Evolutionary conservation across 2,329 filamentous ascomycete species (phyloP), one percentile per base, ranked within the genome.

Genomic region (Penicillium sp.): DNA sequence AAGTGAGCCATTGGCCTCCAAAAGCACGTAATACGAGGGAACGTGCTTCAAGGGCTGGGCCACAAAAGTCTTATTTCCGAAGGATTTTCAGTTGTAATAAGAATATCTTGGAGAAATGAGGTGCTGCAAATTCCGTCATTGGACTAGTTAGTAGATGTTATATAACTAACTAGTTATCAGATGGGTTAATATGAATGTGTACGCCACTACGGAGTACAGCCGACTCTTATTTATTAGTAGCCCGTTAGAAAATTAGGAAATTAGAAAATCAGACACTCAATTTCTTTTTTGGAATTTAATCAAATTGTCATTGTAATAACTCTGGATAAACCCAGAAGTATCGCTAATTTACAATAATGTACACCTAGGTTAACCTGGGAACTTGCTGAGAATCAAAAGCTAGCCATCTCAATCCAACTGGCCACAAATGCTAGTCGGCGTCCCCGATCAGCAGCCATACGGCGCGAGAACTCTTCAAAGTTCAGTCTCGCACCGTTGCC

Each of bases 331-430:
- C 21, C 23, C n/a, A 9, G 8, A 27, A 19, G 10, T 36, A 15
- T 15, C 49, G 49, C 43, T 57, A 53, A 57, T 48, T 36, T 48
- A 51, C 53, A 52, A 19, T 39, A 48, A 43, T 53, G 29, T 53
- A 57, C 55, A 57, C n/a, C 6, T 33, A 45, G 42, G 17, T 19
- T 13, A 41, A 33, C 12, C 31, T 9, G n/a, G 44, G 13, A 38
- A 12, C 10, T 9, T 48, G 17, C n/a, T 57, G 63, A 85, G 69
- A 86, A 84, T 58, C 63, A 86, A 70, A 87, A 84, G 71, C 81
- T 80, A 67, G 84, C 84, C 81, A 86, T 81, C 62, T 97, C 93
- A 74, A 97, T 90, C 93, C 93, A 97, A 67, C 86, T 90, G 59
- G 90, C 90, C 47, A 97, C 81, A 74, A 96, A 93, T 65, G 90